A percentile compares a stretch with the other conserved stretches of the same genome.
Conservation (phyloP, 2,329 filamentous ascomycete species). For the Calonectria pseudoreteaudii region DNA sequence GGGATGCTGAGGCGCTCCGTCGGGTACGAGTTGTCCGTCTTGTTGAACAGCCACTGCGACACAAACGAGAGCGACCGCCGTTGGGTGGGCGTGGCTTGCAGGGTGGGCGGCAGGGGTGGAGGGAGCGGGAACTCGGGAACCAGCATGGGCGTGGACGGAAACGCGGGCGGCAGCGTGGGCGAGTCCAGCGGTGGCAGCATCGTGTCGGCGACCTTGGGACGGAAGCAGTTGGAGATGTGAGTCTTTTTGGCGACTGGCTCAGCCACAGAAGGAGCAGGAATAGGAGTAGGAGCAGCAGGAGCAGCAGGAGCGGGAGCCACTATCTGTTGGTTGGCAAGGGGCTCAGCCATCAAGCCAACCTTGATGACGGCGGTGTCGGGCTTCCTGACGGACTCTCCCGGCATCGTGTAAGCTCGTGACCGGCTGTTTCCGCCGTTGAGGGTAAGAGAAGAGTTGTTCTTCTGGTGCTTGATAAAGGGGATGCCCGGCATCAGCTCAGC, state of each 20-base stretch:
- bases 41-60: not conserved
- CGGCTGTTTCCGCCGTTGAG: not conserved
- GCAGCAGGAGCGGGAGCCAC: not conserved
- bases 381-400: not conserved
- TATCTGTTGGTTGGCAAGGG: not conserved
- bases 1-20: not conserved
- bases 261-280: not conserved
- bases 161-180: not conserved
- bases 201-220: not conserved
- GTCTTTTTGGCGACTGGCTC: not conserved
- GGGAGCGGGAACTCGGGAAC: not conserved
- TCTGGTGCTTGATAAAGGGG: not conserved
- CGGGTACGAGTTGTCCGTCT: not conserved
- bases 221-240: not conserved
- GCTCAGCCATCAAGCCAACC: not conserved
- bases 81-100: not conserved
- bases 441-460: not conserved
- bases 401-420: not conserved
- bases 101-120: not conserved
- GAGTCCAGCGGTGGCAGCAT: not conserved
- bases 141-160: not conserved
- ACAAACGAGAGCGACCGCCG: not conserved
- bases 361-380: not conserved
- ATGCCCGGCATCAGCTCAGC: not conserved
- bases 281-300: not conserved